Evolutionary conservation across 2,329 filamentous ascomycete species (phyloP), one percentile per base, ranked within the genome.

Genomic region (Fusarium haematococcum): DNA sequence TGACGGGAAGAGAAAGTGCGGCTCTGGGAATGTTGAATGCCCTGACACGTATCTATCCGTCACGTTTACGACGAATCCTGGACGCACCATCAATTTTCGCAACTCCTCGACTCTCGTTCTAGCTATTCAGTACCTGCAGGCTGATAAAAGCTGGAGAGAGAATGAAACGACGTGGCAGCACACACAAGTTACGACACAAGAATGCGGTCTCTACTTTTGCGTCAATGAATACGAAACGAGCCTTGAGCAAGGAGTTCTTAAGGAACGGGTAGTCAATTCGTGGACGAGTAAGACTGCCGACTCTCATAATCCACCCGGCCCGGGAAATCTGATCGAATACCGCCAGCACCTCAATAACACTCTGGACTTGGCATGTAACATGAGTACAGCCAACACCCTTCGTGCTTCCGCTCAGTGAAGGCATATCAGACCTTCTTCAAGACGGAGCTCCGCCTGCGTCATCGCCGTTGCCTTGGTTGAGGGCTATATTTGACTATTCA

Each of bases 191-290:
- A 58, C 14, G 0, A 50, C 65, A 2, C 25, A 52, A 2, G 69
- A 74, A 8, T 75, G 71, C 14, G 58, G 57, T 13, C 9, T 75
- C 1, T 68, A 59, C 5, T 39, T 74, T 13, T 75, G 71, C 16
- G 25, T 64, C 1, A 72, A 72, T 5, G 35, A 63, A 4, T 70
- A 73, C 25, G 2, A 67, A 2, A 23, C 61, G 13, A 25, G 1
- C 5, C 16, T 74, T 2, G 35, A 52, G 3, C 43, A 60, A 4
- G 73, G 69, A 16, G 27, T 39, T 4, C 23, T 75, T 2, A 9
- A 58, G 0, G 67, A 75, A 45, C 35, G 0, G 2, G 13, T 67
- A 10, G 9, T 61, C 1, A 32, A 18, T 7, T 64, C 67, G 0
- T 73, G 71, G 70, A 16, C 7, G 4, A 30, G 60, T 1, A 37